Evolutionary conservation across 768 basidiomycete genomes (phyloP).

Genomic region (Asterophora parasitica): DNA sequence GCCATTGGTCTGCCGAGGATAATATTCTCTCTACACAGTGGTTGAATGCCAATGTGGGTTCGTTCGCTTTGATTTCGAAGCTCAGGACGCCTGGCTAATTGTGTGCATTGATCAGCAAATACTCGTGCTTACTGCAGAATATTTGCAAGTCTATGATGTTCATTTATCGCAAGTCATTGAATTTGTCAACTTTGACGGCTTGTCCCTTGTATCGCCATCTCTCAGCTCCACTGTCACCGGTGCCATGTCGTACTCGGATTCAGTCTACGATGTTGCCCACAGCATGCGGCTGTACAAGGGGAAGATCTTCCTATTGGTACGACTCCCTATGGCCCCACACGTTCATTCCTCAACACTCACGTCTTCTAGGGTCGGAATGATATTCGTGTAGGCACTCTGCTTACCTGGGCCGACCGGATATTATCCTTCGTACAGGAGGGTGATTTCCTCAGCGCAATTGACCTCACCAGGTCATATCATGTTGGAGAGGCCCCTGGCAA

Average conservation of each 20-base stretch:
- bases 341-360: slow-evolving; percentile 6
- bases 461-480: slow-evolving; percentile 80
- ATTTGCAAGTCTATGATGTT: slow-evolving; percentile 69
- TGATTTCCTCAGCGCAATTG: slow-evolving; percentile 87
- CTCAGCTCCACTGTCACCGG: slow-evolving; percentile 43
- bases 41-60: slow-evolving; percentile 83
- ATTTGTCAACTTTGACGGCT: slow-evolving; percentile 50
- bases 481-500: slow-evolving; percentile 78
- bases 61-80: slow-evolving; percentile 16
- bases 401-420: slow-evolving; percentile 95
- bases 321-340: slow-evolving; percentile 21
- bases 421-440: slow-evolving; percentile 78
- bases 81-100: background rate
- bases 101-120: slow-evolving; percentile 51
- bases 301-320: slow-evolving; percentile 85
- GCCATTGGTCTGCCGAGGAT: slow-evolving; percentile 55
- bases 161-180: slow-evolving; percentile 56
- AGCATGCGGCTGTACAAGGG: slow-evolving; percentile 83
- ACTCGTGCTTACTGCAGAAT: slow-evolving; percentile 49
- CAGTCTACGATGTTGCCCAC: slow-evolving; percentile 52
- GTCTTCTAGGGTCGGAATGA: slow-evolving; percentile 51
- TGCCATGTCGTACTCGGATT: slow-evolving; percentile 42
- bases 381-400: slow-evolving; percentile 75
- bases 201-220: slow-evolving; percentile 51
- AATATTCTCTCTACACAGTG: slow-evolving; percentile 76